Evolutionary conservation across 805 yeast species (phyloP).

Genomic region (Candida fluviatilis): DNA sequence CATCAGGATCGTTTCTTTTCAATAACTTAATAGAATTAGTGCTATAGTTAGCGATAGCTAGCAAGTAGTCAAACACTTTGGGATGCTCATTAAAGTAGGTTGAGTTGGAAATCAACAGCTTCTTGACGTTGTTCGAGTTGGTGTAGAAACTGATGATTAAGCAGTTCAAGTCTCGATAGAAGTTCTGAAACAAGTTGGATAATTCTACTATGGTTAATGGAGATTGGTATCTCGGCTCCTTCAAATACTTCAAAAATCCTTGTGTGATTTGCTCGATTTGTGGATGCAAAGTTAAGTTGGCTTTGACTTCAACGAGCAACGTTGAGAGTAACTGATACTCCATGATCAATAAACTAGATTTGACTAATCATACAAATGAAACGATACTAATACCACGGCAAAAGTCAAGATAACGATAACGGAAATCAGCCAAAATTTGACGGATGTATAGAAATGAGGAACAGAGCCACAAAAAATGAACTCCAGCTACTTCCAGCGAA

Average conservation of each 20-base stretch:
- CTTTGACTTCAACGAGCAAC: constrained; percentile 21
- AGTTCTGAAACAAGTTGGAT: constrained; percentile 27
- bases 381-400: background rate
- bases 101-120: constrained; percentile 30
- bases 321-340: constrained; percentile 10
- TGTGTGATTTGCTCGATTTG: constrained; percentile 23
- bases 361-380: too few relatives aligned
- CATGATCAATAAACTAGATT: constrained; percentile 4
- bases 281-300: constrained; percentile 20
- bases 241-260: constrained; percentile 30
- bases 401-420: too few relatives aligned
- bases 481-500: too few relatives aligned
- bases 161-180: constrained; percentile 36
- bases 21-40: constrained; percentile 31
- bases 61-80: constrained; percentile 32
- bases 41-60: constrained; percentile 39
- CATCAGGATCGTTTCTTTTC: constrained; percentile 33
- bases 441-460: too few relatives aligned
- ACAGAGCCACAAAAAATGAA: too few relatives aligned
- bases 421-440: too few relatives aligned
- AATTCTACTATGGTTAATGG: constrained; percentile 36
- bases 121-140: constrained; percentile 35
- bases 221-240: constrained; percentile 40
- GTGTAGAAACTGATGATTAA: constrained; percentile 29
- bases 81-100: constrained; percentile 26